Evolutionary conservation across 768 basidiomycete species (phyloP).

Genomic region (Hydnomerulius pinastri): DNA sequence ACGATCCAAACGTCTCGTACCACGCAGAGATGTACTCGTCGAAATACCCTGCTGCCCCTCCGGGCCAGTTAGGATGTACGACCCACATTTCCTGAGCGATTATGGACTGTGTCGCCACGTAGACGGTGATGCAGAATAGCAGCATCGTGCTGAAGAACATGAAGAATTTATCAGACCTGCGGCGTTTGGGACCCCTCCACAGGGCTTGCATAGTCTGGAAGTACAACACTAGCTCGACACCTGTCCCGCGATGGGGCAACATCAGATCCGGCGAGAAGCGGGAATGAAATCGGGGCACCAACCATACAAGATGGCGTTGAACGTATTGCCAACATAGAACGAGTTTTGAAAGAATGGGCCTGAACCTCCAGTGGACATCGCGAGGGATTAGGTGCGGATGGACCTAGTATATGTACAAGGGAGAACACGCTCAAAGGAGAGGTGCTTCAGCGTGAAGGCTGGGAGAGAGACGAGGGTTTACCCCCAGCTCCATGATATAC

Average conservation of each 20-base stretch:
- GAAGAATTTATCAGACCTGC: slow-evolving; percentile 4
- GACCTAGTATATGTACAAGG: too few relatives aligned
- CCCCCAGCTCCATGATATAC: neutral
- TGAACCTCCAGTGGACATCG: neutral
- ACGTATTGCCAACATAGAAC: slow-evolving; percentile 15
- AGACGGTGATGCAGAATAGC: slow-evolving; percentile 29
- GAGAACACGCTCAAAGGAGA: too few relatives aligned
- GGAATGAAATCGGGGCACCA: neutral
- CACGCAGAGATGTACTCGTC: slow-evolving; percentile 21
- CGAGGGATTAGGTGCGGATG: neutral
- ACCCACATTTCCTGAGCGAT: slow-evolving; percentile 36
- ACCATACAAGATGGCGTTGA: slow-evolving; percentile 18
- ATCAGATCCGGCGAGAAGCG: neutral
- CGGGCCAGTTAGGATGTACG: slow-evolving; percentile 31
- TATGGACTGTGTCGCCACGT: slow-evolving; percentile 17
- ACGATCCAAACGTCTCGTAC: slow-evolving; percentile 27
- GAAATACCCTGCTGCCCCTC: slow-evolving; percentile 35
- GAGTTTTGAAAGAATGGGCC: slow-evolving; percentile 19
- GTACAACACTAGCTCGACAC: slow-evolving; percentile 17
- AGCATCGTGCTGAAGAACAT: slow-evolving; percentile 14
- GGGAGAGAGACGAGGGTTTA: neutral
- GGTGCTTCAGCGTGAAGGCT: too few relatives aligned
- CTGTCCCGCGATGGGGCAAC: neutral
- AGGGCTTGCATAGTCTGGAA: slow-evolving; percentile 12
- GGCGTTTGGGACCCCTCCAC: too few relatives aligned